Evolutionary conservation across 805 yeast genomes (phyloP).

Genomic region (Wickerhamiella kazuoi): DNA sequence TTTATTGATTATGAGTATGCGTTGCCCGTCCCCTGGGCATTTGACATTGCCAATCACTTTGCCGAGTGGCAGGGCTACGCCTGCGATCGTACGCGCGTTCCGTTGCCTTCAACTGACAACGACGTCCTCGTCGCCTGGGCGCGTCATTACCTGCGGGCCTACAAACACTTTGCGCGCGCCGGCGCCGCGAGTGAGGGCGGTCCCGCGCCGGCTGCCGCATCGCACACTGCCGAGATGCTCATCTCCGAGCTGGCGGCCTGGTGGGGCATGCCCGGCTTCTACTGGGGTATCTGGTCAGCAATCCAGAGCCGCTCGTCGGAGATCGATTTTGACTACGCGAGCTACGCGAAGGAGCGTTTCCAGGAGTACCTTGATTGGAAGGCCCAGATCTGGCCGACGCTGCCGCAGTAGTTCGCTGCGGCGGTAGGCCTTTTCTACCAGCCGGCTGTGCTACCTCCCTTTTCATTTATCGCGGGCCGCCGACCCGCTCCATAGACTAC

Average conservation of each 20-base stretch:
- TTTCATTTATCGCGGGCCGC: too few species aligned
- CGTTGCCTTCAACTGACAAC: slow-evolving; percentile 30
- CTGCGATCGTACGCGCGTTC: slow-evolving; percentile 44
- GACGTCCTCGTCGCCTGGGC: slow-evolving; percentile 40
- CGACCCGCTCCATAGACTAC: too few species aligned
- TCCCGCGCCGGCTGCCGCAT: too few species aligned
- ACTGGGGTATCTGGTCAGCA: slow-evolving; percentile 75
- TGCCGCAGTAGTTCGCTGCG: too few species aligned
- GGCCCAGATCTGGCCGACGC: slow-evolving; percentile 1
- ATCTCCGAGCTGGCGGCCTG: slow-evolving; percentile 39
- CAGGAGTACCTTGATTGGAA: slow-evolving; percentile 60
- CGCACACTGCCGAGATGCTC: slow-evolving; percentile 22
- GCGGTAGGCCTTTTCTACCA: too few species aligned
- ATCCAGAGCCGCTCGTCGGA: slow-evolving; percentile 52
- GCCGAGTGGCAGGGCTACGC: slow-evolving; percentile 74
- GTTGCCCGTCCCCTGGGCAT: slow-evolving; percentile 55
- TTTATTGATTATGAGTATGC: slow-evolving; percentile 61
- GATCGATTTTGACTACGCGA: slow-evolving; percentile 54
- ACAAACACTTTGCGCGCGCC: slow-evolving; percentile 8
- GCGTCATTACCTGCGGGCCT: slow-evolving; percentile 31
- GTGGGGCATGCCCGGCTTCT: slow-evolving; percentile 69
- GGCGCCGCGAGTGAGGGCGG: slow-evolving; percentile 10
- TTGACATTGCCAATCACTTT: slow-evolving; percentile 57
- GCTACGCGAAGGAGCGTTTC: slow-evolving; percentile 41
- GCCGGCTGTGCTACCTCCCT: too few species aligned